These are phyloP conservation scores for Leccinum disarticulatum DNA, from an alignment of 768 basidiomycete species.

Conservation along the genomic window DNA sequence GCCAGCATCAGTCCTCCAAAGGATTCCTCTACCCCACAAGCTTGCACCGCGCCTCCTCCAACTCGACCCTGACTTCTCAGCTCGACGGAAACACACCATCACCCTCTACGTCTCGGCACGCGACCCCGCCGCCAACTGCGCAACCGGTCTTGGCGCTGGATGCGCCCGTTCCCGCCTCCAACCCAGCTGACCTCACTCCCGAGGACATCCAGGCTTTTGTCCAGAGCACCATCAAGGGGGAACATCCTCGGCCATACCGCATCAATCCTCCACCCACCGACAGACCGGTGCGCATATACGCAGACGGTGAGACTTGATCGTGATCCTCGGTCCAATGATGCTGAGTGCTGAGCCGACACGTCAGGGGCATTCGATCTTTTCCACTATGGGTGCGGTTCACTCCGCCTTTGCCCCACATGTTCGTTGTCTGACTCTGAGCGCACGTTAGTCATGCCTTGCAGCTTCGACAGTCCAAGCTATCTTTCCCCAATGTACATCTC, in stretches of 20 bases:
- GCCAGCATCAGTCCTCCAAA: constrained; percentile 36
- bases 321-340: neutral
- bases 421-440: constrained; percentile 5
- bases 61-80: constrained; percentile 53
- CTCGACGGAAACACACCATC: constrained; percentile 22
- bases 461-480: constrained; percentile 92
- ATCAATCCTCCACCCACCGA: constrained; percentile 82
- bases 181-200: constrained; percentile 64
- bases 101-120: constrained; percentile 21
- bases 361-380: constrained; percentile 95
- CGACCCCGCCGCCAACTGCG: constrained; percentile 23
- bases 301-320: constrained; percentile 66
- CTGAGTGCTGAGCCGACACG: constrained; percentile 9
- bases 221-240: constrained; percentile 71
- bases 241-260: constrained; percentile 64
- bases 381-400: constrained; percentile 77
- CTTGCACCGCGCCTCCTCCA: constrained; percentile 46
- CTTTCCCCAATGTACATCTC: constrained; percentile 87
- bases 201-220: constrained; percentile 84
- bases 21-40: constrained; percentile 24
- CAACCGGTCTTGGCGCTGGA: constrained; percentile 37
- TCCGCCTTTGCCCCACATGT: neutral
- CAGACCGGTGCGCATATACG: constrained; percentile 86
- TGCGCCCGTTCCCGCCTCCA: constrained; percentile 46
- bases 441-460: constrained; percentile 82